phyloP scores from a whole-genome alignment of 352 stramenopile genomes.

The Globisporangium mamillatum region DNA sequence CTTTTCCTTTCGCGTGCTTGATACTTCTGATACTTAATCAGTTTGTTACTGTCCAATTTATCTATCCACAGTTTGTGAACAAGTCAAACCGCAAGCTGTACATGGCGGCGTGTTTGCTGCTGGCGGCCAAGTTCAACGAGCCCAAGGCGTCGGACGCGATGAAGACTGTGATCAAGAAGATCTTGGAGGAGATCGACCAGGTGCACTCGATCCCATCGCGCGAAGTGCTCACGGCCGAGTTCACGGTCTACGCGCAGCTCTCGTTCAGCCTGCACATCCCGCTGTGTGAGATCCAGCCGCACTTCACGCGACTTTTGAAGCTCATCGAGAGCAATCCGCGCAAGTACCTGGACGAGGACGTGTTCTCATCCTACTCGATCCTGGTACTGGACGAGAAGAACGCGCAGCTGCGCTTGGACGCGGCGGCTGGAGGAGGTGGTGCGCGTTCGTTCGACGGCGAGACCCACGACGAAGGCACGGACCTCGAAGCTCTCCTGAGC shows the following conservation, averaged over 20 bases:
- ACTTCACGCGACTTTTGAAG: slow-evolving; percentile 85
- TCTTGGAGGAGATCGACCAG: slow-evolving; percentile 76
- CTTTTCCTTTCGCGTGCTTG: background rate
- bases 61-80: slow-evolving; percentile 90
- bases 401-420: slow-evolving; percentile 14
- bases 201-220: slow-evolving; percentile 77
- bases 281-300: slow-evolving; percentile 76
- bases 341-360: slow-evolving; percentile 87
- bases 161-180: slow-evolving; percentile 58
- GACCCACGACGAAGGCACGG: slow-evolving; percentile 59
- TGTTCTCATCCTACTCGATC: slow-evolving; percentile 74
- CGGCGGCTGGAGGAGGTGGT: slow-evolving; percentile 9
- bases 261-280: slow-evolving; percentile 87
- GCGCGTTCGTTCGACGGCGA: slow-evolving; percentile 31
- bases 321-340: slow-evolving; percentile 85
- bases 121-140: slow-evolving; percentile 94
- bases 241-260: slow-evolving; percentile 88
- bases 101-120: slow-evolving; percentile 94
- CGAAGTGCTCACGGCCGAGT: slow-evolving; percentile 87
- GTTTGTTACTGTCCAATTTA: slow-evolving; percentile 8
- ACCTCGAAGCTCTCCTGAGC: slow-evolving; percentile 61
- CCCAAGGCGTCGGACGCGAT: slow-evolving; percentile 64
- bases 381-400: slow-evolving; percentile 72
- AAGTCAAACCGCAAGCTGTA: slow-evolving; percentile 95
- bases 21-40: background rate